phyloP scores from a whole-genome alignment of 257 asterid species.

The Vinca minor region DNA sequence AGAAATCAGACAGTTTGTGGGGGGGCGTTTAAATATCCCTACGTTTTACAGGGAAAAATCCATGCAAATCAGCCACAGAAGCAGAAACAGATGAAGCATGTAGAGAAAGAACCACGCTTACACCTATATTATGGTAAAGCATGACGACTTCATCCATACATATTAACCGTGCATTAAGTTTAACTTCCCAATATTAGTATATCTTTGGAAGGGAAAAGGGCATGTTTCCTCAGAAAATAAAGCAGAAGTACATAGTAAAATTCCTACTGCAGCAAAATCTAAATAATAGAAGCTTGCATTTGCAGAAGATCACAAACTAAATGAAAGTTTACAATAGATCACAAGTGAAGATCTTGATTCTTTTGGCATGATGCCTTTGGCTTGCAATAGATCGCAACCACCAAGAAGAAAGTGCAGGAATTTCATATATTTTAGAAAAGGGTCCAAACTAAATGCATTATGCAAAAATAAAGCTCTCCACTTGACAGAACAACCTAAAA shows the following conservation, averaged over 20 bases:
- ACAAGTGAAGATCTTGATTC: too few relatives aligned
- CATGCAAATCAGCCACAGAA: not conserved
- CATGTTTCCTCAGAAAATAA: not conserved
- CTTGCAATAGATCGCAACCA: too few relatives aligned
- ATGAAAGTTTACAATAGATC: too few relatives aligned
- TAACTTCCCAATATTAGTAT: not conserved
- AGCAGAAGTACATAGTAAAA: not conserved
- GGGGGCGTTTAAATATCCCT: not conserved
- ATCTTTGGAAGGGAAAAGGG: not conserved
- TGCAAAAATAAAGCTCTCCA: not conserved
- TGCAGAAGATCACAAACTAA: too few relatives aligned
- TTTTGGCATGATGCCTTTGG: too few relatives aligned
- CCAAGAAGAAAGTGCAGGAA: too few relatives aligned
- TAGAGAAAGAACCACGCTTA: not conserved
- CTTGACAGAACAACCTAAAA: not conserved
- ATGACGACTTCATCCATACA: not conserved
- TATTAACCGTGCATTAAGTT: not conserved
- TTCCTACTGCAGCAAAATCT: not conserved
- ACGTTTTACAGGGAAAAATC: not conserved
- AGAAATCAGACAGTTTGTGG: not conserved
- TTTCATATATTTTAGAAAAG: too few relatives aligned
- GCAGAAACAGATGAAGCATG: not conserved
- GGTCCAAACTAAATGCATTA: not conserved
- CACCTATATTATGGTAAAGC: not conserved
- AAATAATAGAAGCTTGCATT: not conserved